Evolutionary conservation across 2,329 filamentous ascomycete genomes (phyloP), one percentile per base, ranked within the genome.

Genomic region (Seiridium unicorne): DNA sequence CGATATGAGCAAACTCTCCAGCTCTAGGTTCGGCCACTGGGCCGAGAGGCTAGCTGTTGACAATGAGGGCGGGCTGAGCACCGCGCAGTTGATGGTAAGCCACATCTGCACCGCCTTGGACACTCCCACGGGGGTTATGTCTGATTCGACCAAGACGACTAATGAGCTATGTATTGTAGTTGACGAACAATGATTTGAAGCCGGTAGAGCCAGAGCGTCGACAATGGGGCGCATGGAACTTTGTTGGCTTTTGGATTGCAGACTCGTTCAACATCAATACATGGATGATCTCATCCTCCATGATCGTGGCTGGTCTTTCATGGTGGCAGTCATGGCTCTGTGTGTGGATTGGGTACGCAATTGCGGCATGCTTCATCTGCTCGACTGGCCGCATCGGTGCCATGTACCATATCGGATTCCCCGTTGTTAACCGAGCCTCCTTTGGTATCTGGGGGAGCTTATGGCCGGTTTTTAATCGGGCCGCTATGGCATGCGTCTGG

Each of bases 241-340:
- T 93, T 72, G 89, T 96, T 46, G 90, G 87, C 11, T 95, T 95
- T 72, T 94, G 91, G 91, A 84, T 95, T 69, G 89, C 90, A 36
- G 91, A 94, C 75, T 90, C 87, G 0, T 92, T 93, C 78, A 94
- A 94, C 73, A 92, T 95, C 72, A 95, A 94, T 75, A 95, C 92
- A 1, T 96, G 92, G 93, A 96, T 96, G 91, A 95, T 96, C 63
- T 90, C 91, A 0, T 92, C 90, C 1, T 88, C 90, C 44, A 93
- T 92, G 85, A 91, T 96, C 40, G 84, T 89, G 1, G 80, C 78
- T 53, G 91, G 92, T 10, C 80, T 96, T 31, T 91, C 91, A 6
- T 96, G 92, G 92, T 96, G 92, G 92, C 92, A 96, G 76, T 89
- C 91, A 2, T 92, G 90, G 89, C 77, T 92, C n/a, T 93, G 90